A percentile compares a stretch with the other conserved stretches of the same genome.
Evolutionary conservation across 352 stramenopile species (phyloP).

Genomic region (Labyrinthula sp.): DNA sequence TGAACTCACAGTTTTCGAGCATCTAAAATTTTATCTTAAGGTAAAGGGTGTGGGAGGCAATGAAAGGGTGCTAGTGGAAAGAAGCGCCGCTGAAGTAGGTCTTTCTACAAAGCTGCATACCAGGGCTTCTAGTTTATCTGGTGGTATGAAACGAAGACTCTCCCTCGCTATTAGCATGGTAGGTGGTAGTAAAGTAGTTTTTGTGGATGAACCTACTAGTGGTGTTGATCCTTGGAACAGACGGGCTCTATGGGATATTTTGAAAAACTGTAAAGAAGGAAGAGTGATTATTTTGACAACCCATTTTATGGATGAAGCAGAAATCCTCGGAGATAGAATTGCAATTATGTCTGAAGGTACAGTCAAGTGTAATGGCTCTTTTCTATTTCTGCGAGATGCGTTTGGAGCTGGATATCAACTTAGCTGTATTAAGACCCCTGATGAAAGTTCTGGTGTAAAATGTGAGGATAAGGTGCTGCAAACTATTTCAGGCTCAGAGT

Average conservation of each 20-base stretch:
- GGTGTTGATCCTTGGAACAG: constrained; percentile 55
- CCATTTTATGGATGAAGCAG: constrained; percentile 33
- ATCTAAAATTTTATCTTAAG: constrained; percentile 39
- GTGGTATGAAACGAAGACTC: constrained; percentile 64
- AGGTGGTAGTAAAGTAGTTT: constrained; percentile 46
- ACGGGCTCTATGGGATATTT: constrained; percentile 34
- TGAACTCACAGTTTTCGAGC: constrained; percentile 69
- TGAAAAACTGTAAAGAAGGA: constrained; percentile 44
- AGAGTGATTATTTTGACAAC: constrained; percentile 39
- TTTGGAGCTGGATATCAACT: constrained; percentile 31
- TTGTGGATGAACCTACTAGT: constrained; percentile 64
- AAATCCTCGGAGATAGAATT: constrained; percentile 31
- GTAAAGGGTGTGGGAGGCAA: constrained; percentile 24
- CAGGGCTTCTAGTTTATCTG: constrained; percentile 38
- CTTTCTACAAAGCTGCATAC: constrained; percentile 35
- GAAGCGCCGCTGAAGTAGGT: constrained; percentile 35
- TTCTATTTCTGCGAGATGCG: constrained; percentile 29
- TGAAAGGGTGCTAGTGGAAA: constrained; percentile 16
- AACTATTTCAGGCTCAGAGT: too few relatives aligned
- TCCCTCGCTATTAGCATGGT: constrained; percentile 60
- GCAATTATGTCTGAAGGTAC: constrained; percentile 34
- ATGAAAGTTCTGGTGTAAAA: too few relatives aligned
- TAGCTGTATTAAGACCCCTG: constrained; percentile 4
- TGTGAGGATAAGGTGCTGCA: too few relatives aligned
- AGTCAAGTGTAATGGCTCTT: constrained; percentile 21